Evolutionary conservation across 2,329 filamentous ascomycete species (phyloP), one percentile per base, ranked within the genome.

Genomic region (Colletotrichum sp.): DNA sequence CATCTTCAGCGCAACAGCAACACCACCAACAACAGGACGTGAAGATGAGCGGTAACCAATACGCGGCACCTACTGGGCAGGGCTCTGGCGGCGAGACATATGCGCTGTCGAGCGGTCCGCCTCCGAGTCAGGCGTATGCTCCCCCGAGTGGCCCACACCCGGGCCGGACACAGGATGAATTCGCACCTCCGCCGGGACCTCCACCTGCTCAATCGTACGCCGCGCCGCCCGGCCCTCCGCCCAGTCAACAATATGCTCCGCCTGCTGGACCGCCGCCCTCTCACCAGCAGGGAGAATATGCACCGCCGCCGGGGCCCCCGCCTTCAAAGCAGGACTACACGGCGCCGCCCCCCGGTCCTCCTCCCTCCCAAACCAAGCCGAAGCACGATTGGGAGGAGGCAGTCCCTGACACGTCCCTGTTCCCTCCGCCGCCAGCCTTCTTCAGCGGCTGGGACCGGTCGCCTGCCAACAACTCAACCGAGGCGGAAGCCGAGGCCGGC

Each of bases 341-440:
- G 24, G 81, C 80, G 10, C 84, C 86, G 32, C 86, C 86, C 2
- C 78, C 84, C 1, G 84, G 84, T 1, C 84, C 83, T 21, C 80
- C 81, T 7, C 80, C 76, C 9, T 21, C 61, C 5, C 71, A 76
- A 14, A 43, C 72, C 7, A 79, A 80, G 62, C 76, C 78, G 6
- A 82, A 91, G 78, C 93, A 95, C 81, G 91, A 94, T 83, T 96
- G 94, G 94, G 88, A 92, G 78, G 81, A 89, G 8, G 90, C 92
- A 4, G 93, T 95, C 2, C 93, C 94, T 0, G 94, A 96, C 82
- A 95, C 91, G 2, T 88, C 93, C 1, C 88, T 94, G 12, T 90
- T 96, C 58, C 94, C 94, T 2, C 94, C 94, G 0, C 94, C 94
- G 1, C 94, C 94, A 0, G 89, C 90, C 34, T 89, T 95, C 81